Evolutionary conservation across 345 rosid genomes (phyloP).

Genomic region (Microcos paniculata): DNA sequence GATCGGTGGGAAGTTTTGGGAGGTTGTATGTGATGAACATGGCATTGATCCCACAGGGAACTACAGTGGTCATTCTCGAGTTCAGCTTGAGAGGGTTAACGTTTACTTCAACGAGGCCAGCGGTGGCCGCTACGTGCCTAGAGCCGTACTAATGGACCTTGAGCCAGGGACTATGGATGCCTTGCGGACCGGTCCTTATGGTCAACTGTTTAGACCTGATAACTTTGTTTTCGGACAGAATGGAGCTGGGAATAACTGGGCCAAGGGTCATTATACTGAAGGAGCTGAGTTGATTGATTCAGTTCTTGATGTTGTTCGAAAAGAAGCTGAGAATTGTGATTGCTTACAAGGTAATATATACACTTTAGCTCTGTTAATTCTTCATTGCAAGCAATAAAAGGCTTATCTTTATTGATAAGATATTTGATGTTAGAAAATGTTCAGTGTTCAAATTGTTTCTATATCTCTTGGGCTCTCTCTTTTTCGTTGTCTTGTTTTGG

Average conservation of each 20-base stretch:
- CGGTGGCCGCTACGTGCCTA: constrained; percentile 27
- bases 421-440: background rate
- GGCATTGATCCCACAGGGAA: constrained; percentile 33
- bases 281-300: constrained; percentile 42
- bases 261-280: constrained; percentile 38
- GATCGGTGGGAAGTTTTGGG: constrained; percentile 40
- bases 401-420: background rate
- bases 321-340: constrained; percentile 38
- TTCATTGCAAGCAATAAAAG: background rate
- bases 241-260: constrained; percentile 38
- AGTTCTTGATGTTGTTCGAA: constrained; percentile 36
- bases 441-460: background rate
- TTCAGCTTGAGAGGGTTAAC: constrained; percentile 31
- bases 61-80: constrained; percentile 14
- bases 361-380: background rate
- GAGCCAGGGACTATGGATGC: constrained; percentile 43
- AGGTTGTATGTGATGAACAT: constrained; percentile 38
- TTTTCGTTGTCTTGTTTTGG: background rate
- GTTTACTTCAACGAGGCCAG: constrained; percentile 37
- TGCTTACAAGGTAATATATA: constrained; percentile 33
- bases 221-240: constrained; percentile 46
- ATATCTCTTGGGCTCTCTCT: background rate
- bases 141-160: constrained; percentile 38
- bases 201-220: constrained; percentile 63
- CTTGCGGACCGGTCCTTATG: constrained; percentile 50